Evolutionary conservation across 208 protist species (phyloP).

Genomic region (Leishmania amazonensis): DNA sequence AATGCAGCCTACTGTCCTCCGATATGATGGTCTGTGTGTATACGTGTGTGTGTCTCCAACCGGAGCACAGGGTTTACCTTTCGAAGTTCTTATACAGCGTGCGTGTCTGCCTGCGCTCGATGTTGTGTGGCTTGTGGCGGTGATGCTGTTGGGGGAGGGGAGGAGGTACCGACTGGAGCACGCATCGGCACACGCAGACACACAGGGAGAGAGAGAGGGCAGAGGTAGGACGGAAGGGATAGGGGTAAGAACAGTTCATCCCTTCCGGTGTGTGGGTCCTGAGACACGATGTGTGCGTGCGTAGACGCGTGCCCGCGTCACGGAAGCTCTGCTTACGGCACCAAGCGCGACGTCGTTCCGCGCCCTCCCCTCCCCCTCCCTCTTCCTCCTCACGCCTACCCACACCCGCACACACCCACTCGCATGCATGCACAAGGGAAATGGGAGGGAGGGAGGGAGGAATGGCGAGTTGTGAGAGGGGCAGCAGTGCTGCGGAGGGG

Average conservation of each 20-base stretch:
- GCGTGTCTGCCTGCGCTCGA: not conserved
- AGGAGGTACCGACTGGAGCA: not conserved
- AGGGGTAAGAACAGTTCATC: not conserved
- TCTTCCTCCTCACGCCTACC: not conserved
- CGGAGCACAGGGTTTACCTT: not conserved
- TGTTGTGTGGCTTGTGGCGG: not conserved
- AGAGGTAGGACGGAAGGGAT: not conserved
- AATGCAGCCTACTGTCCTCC: too few relatives aligned
- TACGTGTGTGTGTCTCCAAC: not conserved
- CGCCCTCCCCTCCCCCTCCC: not conserved
- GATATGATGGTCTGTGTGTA: not conserved
- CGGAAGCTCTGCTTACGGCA: not conserved
- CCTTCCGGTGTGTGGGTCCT: not conserved
- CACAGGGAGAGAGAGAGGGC: not conserved
- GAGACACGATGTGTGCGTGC: not conserved
- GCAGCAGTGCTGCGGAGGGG: not conserved
- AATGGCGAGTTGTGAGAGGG: not conserved
- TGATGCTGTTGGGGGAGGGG: not conserved
- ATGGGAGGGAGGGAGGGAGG: not conserved
- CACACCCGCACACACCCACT: not conserved
- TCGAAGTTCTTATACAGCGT: not conserved
- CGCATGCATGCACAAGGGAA: too few relatives aligned
- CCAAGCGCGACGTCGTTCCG: not conserved
- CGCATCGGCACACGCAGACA: not conserved
- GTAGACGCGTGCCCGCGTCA: not conserved